Evolutionary conservation across 768 basidiomycete species (phyloP), one percentile per base, ranked within the genome.

Genomic region (Strobilomyces confusus): DNA sequence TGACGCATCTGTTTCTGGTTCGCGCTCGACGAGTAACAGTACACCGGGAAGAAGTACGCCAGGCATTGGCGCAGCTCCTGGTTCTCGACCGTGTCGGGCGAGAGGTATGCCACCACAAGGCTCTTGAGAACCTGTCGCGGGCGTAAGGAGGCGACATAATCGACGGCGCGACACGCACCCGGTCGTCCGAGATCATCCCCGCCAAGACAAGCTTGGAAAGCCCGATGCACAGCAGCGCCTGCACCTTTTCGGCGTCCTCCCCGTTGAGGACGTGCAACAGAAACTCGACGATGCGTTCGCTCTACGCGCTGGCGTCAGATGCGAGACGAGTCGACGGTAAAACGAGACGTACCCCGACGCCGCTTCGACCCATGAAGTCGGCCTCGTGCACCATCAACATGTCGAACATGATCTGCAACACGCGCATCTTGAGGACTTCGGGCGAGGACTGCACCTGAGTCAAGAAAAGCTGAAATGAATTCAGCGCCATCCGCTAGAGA

Each of bases 1-100:
- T 38, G 38, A 20, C 38, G 19, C 6, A 38, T 19, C 19, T 14
- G 6, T 2, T 78, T 68, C 69, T 97, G 94, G 62, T 95, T 90
- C 20, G 61, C 60, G 6, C 79, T 67, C 0, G 86, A 85, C n/a
- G 91, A 90, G 69, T 85, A 91, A 68, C 89, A 89, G 64, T 87
- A 97, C 0, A 85, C 82, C 2, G 84, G 88, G 71, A 95, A 84
- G 76, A 95, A 95, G 67, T 87, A 89, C 4, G 86, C 79, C 36
- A 97, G 70, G 61, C 87, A 92, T 67, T 98, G 95, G 38, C 91
- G 80, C 17, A 98, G 75, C 51, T 87, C 81, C 55, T 90, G 86
- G 61, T 95, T 98, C 26, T 84, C 81, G 15, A 73, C 77, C 2
- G 91, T 95, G 49, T 86, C 80, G 1, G 91, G 90, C 0, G 88